A percentile compares a stretch with the other conserved stretches of the same genome.
Evolutionary conservation across 2,329 filamentous ascomycete genomes (phyloP).

Genomic region (Fusarium decemcellulare): DNA sequence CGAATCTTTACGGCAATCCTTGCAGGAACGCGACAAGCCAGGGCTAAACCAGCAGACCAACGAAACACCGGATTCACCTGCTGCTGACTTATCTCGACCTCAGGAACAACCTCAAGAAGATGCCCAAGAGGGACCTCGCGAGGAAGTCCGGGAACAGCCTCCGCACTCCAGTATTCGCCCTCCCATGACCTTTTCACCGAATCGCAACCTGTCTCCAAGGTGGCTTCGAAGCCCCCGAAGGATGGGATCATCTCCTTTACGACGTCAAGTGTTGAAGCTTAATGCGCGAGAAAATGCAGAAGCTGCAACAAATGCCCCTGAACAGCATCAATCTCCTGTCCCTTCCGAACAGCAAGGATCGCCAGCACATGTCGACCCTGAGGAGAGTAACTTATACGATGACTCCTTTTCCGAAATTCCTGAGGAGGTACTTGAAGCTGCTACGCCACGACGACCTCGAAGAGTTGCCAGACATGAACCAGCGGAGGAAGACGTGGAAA

Average conservation of each 20-base stretch:
- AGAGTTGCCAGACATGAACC: not conserved
- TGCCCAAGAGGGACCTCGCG: too few species aligned
- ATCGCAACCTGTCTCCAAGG: conserved; percentile 45
- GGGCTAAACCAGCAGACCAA: conserved; percentile 15
- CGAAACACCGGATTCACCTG: conserved; percentile 18
- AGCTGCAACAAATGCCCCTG: conserved; percentile 5
- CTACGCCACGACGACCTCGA: conserved; percentile 57
- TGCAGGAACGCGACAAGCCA: conserved; percentile 38
- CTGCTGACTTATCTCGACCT: conserved; percentile 13
- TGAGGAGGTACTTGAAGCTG: conserved; percentile 63
- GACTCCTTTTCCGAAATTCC: conserved; percentile 73
- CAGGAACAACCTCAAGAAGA: conserved; percentile 15
- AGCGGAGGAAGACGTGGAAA: conserved; percentile 29
- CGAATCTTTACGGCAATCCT: conserved; percentile 61
- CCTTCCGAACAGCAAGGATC: conserved; percentile 14
- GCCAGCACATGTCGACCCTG: conserved; percentile 38
- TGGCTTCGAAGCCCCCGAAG: conserved; percentile 55
- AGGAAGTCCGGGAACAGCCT: conserved; percentile 15
- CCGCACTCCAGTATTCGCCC: conserved; percentile 35
- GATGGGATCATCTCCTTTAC: conserved; percentile 46
- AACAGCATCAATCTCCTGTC: conserved; percentile 18
- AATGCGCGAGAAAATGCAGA: conserved; percentile 45
- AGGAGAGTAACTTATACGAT: conserved; percentile 59
- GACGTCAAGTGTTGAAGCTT: conserved; percentile 52
- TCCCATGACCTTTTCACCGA: conserved; percentile 37